phyloP scores from a whole-genome alignment of 495 filamentous ascomycete genomes.

The Tuber indicum region DNA sequence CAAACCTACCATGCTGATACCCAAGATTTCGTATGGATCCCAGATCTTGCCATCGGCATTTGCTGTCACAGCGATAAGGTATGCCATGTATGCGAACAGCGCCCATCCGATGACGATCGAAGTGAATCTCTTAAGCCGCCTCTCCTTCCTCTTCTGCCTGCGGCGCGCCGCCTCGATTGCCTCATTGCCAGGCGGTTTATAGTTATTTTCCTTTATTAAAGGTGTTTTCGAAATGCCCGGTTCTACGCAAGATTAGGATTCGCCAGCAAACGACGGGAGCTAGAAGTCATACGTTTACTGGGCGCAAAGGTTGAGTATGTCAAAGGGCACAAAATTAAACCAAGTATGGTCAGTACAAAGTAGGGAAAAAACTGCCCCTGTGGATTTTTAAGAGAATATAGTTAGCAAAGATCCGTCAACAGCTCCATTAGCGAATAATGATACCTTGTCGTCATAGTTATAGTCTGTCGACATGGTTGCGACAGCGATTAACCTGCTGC shows the following conservation, averaged over 20 bases:
- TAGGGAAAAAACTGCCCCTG: slow-evolving; percentile 98
- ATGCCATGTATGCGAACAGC: slow-evolving; percentile 85
- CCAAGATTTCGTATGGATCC: slow-evolving; percentile 93
- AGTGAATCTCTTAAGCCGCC: slow-evolving; percentile 77
- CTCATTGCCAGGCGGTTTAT: slow-evolving; percentile 72
- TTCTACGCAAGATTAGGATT: slow-evolving; percentile 47
- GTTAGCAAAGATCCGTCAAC: slow-evolving; percentile 11
- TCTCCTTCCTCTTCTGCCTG: slow-evolving; percentile 83
- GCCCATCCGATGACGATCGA: slow-evolving; percentile 70
- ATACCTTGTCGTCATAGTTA: slow-evolving; percentile 88
- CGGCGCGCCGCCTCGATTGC: slow-evolving; percentile 76
- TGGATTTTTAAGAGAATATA: slow-evolving; percentile 8
- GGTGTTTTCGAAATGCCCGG: slow-evolving; percentile 55
- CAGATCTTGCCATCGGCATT: slow-evolving; percentile 52
- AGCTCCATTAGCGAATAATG: slow-evolving; percentile 16
- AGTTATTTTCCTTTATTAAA: slow-evolving; percentile 61
- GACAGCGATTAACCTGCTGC: neutral
- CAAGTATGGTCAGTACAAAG: slow-evolving; percentile 86
- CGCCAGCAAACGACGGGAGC: slow-evolving; percentile 51
- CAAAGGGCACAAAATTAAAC: slow-evolving; percentile 81
- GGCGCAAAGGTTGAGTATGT: slow-evolving; percentile 59
- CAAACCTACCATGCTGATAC: slow-evolving; percentile 65
- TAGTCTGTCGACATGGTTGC: slow-evolving; percentile 88
- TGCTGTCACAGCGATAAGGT: slow-evolving; percentile 66
- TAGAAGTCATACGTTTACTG: slow-evolving; percentile 30